A percentile compares a stretch with the other conserved stretches of the same genome.
phyloP scores from a whole-genome alignment of 495 filamentous ascomycete genomes.

The Chaetomium tenue region DNA sequence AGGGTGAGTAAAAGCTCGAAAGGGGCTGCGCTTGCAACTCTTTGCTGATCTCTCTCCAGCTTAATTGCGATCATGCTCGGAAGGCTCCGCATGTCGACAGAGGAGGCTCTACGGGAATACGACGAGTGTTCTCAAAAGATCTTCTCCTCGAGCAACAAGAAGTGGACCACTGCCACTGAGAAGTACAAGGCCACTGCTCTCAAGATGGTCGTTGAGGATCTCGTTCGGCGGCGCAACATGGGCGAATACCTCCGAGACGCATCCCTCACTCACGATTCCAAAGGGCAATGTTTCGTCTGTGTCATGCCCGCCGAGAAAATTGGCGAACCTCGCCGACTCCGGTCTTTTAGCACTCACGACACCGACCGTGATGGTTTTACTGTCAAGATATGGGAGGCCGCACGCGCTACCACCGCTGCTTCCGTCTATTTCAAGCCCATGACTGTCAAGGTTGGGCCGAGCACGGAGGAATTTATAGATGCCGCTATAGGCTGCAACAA shows the following conservation, averaged over 20 bases:
- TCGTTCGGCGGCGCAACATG: constrained; percentile 13
- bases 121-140: constrained; percentile 27
- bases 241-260: constrained; percentile 18
- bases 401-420: constrained; percentile 35
- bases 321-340: constrained; percentile 9
- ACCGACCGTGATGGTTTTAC: neutral
- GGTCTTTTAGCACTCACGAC: constrained; percentile 1
- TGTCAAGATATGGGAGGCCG: constrained; percentile 30
- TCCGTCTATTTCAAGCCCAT: constrained; percentile 30
- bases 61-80: constrained; percentile 41
- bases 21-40: too few species aligned
- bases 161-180: constrained; percentile 20
- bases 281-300: constrained; percentile 23
- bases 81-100: constrained; percentile 35
- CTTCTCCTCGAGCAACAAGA: constrained; percentile 31
- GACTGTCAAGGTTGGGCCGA: constrained; percentile 4
- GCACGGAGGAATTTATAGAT: constrained; percentile 28
- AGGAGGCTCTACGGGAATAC: constrained; percentile 33
- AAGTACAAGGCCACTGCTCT: constrained; percentile 21
- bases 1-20: constrained; percentile 27
- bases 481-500: constrained; percentile 36
- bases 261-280: neutral
- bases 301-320: constrained; percentile 15
- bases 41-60: constrained; percentile 17
- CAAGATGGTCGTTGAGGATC: constrained; percentile 12